phyloP scores from a whole-genome alignment of 306 rosid species.

The Dalbergia cultrata region DNA sequence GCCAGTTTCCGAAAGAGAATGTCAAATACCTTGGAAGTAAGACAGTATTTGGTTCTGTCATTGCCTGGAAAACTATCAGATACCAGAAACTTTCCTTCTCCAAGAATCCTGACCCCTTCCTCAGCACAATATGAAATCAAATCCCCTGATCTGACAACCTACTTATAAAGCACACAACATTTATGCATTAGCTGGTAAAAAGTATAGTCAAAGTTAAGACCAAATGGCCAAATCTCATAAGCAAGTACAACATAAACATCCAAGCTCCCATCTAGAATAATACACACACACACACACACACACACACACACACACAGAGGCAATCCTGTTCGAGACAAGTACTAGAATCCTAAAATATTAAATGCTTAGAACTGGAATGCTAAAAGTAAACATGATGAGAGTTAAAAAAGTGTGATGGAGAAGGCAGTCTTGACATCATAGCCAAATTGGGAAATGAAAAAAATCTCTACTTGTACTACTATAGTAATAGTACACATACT shows the following conservation, averaged over 20 bases:
- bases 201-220: background rate
- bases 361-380: background rate
- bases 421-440: background rate
- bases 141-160: slow-evolving; percentile 54
- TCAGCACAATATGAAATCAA: slow-evolving; percentile 80
- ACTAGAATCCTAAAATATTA: slow-evolving; percentile 5
- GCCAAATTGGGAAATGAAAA: background rate
- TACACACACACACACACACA: no score
- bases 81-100: slow-evolving; percentile 67
- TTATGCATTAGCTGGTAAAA: background rate
- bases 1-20: background rate
- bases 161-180: slow-evolving; percentile 5
- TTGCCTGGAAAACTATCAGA: slow-evolving; percentile 91
- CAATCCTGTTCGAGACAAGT: no score
- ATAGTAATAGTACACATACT: slow-evolving; percentile 50
- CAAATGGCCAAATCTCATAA: slow-evolving; percentile 26
- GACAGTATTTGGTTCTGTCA: slow-evolving; percentile 89
- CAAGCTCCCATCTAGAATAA: background rate
- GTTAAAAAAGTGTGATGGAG: background rate
- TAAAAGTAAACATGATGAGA: slow-evolving; percentile 1
- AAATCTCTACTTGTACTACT: background rate
- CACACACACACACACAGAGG: no score
- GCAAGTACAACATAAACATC: slow-evolving; percentile 8
- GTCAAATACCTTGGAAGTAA: slow-evolving; percentile 78
- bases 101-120: slow-evolving; percentile 75